Base-by-base conservation (phyloP, 257 asterid species). In the Primulina huaijiensis region DNA sequence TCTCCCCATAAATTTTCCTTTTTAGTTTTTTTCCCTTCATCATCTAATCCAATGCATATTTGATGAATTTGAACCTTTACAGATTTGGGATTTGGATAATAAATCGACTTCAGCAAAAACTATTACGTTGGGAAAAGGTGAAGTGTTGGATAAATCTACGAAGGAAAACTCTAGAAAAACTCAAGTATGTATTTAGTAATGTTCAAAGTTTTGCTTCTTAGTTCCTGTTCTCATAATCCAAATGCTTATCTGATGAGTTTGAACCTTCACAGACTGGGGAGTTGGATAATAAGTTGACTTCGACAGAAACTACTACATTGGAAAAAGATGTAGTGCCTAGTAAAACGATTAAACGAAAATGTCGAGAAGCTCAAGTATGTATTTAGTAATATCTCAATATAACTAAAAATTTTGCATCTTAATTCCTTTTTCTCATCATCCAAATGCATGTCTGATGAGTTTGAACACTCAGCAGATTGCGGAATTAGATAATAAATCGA, bases 21-120 rank as follows among this genome's bases (percentile, higher is more conserved):
- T 43, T 43, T 43, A 43, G 53, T 12, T 11, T 12, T 12, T 43
- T 38, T 38, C 2, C 2, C 14, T 9, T 38, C 50, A 38, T 38
- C 50, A 38, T 10, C 16, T 16, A 38, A 38, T 10, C 16, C 50
- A 38, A 25, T 19, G 34, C 16, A 11, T 46, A 31, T 43, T 71
- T 59, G 40, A 52, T 56, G 43, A 64, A 38, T 60, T 25, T 31
- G 58, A 35, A 40, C 69, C 52, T 29, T 40, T 35, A 56, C 70
- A 79, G 84, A 56, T 50, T 25, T 43, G 76, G 17, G 67, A 43
- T 6, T n/a, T 7, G 46, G 50, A 40, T 33, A 62, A 33, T n/a
- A 55, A 21, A 57, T 7, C 16, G 65, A 60, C 21, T 8, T 14
- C 59, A 5, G 21, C n/a, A 6, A 8, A 64, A 29, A 34, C 23